Evolutionary conservation across 2,329 filamentous ascomycete genomes (phyloP), one percentile per base, ranked within the genome.

Genomic region (Penicillium brasilianum): DNA sequence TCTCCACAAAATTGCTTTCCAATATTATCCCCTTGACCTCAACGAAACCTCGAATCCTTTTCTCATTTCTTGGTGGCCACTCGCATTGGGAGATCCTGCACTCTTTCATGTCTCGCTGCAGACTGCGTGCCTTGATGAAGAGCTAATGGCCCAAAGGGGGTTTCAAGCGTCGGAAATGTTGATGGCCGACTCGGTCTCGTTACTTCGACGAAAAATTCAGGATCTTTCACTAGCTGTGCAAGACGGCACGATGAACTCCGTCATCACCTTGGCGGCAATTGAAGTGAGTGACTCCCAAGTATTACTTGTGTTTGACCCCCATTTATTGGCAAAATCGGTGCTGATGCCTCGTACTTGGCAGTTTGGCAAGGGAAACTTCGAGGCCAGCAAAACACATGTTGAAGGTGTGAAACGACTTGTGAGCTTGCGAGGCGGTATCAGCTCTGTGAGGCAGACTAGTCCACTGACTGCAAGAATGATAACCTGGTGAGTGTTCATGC

Each of bases 71-170:
- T 87, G 85, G 85, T 87, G 85, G 84, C 85, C 85, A 0, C 75
- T 84, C 0, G 84, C 85, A 0, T 76, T 87, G 0, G 80, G 77
- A 0, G 85, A 87, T 58, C 83, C 85, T 0, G 83, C 83, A 4
- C 66, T 87, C 0, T 87, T 87, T 57, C 84, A 87, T 64, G 84
- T 87, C 25, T 86, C 84, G 2, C 74, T 87, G 13, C 85, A 87
- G 66, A 87, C 85, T 5, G 85, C 85, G 43, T 87, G 78, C 39
- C 78, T 86, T 0, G 84, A 87, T 59, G 80, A 85, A 32, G 85
- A 87, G 65, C 61, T 83, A 11, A 66, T 77, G 13, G 83, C 83
- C 0, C 81, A 81, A 55, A 84, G 78, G 57, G 84, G 85, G 0
- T 87, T 87, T 59, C 77, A 75, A 11, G 77, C 76, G 4, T 87